These are phyloP conservation scores for Drechslerella stenobrocha DNA, from an alignment of 2,329 filamentous ascomycete genomes.

Conservation along the genomic window DNA sequence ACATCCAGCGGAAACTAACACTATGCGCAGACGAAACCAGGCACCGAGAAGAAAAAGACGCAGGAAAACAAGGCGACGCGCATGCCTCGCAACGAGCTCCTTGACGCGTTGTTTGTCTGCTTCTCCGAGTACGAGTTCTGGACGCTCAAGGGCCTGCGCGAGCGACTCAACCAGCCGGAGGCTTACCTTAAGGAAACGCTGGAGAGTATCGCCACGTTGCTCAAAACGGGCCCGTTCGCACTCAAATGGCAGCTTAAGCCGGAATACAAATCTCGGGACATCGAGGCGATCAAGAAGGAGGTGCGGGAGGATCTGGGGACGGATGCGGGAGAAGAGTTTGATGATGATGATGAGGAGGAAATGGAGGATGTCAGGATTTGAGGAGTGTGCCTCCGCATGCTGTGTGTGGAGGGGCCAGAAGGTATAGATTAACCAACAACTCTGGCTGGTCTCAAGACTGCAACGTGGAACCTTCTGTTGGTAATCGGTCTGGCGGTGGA, in stretches of 20 bases:
- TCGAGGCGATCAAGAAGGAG: conserved; percentile 56
- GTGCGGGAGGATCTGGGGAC: conserved; percentile 61
- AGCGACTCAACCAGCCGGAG: conserved; percentile 80
- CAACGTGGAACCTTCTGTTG: too few relatives aligned
- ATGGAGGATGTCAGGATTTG: conserved; percentile 57
- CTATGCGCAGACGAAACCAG: conserved; percentile 60
- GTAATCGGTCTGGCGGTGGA: too few relatives aligned
- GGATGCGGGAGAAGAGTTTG: conserved; percentile 58
- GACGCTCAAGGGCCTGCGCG: conserved; percentile 85
- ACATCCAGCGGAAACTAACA: conserved; percentile 12
- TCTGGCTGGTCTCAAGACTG: neutral
- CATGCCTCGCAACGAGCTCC: conserved; percentile 82
- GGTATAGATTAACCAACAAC: too few relatives aligned
- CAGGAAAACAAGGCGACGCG: conserved; percentile 83
- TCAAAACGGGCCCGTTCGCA: conserved; percentile 80
- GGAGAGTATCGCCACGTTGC: conserved; percentile 77
- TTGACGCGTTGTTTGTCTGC: conserved; percentile 79
- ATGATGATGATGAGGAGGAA: conserved; percentile 59
- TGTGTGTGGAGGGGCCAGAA: too few relatives aligned
- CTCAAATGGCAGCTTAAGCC: conserved; percentile 81
- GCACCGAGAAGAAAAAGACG: conserved; percentile 63
- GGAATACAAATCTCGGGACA: conserved; percentile 65
- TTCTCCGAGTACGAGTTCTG: conserved; percentile 89
- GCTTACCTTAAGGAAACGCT: conserved; percentile 85
- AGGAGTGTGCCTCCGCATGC: neutral